A percentile compares a stretch with the other conserved stretches of the same genome.
phyloP scores from a whole-genome alignment of 164 flowering plant genomes.

The Vitis rotundifolia region DNA sequence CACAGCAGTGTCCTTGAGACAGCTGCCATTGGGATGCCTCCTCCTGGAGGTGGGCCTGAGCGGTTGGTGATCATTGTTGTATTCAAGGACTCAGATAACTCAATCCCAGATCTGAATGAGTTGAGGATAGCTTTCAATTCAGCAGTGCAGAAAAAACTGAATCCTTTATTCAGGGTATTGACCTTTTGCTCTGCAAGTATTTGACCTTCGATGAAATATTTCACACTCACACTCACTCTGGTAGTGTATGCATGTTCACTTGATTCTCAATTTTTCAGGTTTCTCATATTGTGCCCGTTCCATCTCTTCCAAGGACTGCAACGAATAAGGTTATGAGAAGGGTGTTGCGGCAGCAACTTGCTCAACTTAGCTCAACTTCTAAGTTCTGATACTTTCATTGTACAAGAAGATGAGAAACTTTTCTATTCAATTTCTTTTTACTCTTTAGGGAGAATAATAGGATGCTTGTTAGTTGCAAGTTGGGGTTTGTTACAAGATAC shows the following conservation, averaged over 20 bases:
- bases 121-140: conserved; percentile 64
- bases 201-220: not conserved
- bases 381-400: conserved; percentile 38
- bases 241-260: not conserved
- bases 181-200: not conserved
- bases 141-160: conserved; percentile 74
- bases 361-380: conserved; percentile 37
- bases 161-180: conserved; percentile 87
- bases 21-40: conserved; percentile 92
- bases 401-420: not conserved
- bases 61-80: conserved; percentile 76
- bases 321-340: conserved; percentile 96
- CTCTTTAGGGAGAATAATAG: not conserved
- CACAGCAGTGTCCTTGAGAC: conserved; percentile 69
- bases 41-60: conserved; percentile 88
- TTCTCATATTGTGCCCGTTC: conserved; percentile 41
- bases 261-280: conserved; percentile 42
- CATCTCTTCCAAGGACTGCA: conserved; percentile 91
- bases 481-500: not conserved
- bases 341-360: conserved; percentile 71
- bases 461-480: not conserved
- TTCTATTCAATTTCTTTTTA: too few species aligned
- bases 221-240: too few species aligned
- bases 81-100: conserved; percentile 47
- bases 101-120: conserved; percentile 34